These are phyloP conservation scores for Aspergillus homomorphus DNA, from an alignment of 495 filamentous ascomycete species.

Conservation along the genomic window DNA sequence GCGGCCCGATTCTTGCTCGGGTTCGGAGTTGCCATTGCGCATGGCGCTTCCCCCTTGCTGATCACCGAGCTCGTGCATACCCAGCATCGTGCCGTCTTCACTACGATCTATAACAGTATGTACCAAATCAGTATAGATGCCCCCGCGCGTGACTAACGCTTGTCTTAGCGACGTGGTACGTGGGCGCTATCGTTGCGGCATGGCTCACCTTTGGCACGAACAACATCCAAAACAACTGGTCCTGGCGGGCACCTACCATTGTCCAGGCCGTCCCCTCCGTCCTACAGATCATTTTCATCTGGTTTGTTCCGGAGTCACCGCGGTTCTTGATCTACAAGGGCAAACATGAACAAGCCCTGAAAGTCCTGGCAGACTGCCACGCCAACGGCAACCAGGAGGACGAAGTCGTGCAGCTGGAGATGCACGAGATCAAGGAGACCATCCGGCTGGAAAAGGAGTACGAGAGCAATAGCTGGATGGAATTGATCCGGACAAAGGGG, in stretches of 20 bases:
- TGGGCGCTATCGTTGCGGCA: slow-evolving; percentile 45
- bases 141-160: not conserved
- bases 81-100: slow-evolving; percentile 44
- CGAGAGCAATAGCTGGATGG: slow-evolving; percentile 32
- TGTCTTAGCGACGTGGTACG: not conserved
- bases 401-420: slow-evolving; percentile 23
- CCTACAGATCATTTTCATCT: slow-evolving; percentile 39
- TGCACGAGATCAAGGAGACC: slow-evolving; percentile 26
- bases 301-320: slow-evolving; percentile 33
- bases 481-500: slow-evolving; percentile 61
- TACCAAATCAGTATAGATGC: not conserved
- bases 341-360: slow-evolving; percentile 34
- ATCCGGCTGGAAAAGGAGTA: slow-evolving; percentile 27
- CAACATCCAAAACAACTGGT: slow-evolving; percentile 30
- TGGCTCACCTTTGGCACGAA: slow-evolving; percentile 28
- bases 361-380: slow-evolving; percentile 32
- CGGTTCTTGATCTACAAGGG: slow-evolving; percentile 39
- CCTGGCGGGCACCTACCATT: slow-evolving; percentile 45
- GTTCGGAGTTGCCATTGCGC: slow-evolving; percentile 19
- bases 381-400: slow-evolving; percentile 21
- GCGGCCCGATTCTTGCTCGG: slow-evolving; percentile 28
- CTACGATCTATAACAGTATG: slow-evolving; percentile 56
- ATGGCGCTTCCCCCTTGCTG: slow-evolving; percentile 29
- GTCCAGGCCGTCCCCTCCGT: slow-evolving; percentile 60
- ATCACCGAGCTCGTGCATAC: slow-evolving; percentile 20